phyloP scores from a whole-genome alignment of 371 early-diverging fungal genomes.

The Mortierella sp. region DNA sequence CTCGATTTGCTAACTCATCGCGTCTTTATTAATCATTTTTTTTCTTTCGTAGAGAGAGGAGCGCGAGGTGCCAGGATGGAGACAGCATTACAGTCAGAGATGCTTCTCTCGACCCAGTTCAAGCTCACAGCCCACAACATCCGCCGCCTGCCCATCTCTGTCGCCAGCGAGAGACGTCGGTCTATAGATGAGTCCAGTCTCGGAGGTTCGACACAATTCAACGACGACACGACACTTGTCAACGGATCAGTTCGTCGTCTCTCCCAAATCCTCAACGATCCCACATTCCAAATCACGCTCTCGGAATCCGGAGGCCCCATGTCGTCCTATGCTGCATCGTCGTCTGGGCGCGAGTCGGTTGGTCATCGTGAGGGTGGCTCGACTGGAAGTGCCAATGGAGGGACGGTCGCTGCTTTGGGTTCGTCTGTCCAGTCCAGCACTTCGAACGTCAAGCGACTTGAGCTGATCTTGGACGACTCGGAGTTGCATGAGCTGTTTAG shows the following conservation, averaged over 20 bases:
- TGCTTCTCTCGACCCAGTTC: constrained; percentile 27
- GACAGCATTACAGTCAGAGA: constrained; percentile 26
- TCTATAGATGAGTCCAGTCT: constrained; percentile 37
- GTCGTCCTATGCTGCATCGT: constrained; percentile 47
- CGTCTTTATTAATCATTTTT: neutral
- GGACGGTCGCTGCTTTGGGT: constrained; percentile 1
- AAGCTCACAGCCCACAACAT: constrained; percentile 29
- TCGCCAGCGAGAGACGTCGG: constrained; percentile 29
- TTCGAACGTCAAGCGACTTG: constrained; percentile 69
- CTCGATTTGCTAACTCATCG: neutral
- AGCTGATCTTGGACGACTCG: constrained; percentile 71
- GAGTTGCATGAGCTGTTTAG: constrained; percentile 75
- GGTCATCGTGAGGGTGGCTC: constrained; percentile 9
- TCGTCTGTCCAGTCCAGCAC: constrained; percentile 58
- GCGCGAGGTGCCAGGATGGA: constrained; percentile 12
- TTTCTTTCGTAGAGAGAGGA: constrained; percentile 22
- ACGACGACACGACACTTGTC: constrained; percentile 15
- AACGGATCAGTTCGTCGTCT: constrained; percentile 25
- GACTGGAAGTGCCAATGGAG: constrained; percentile 16
- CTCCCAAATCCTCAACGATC: constrained; percentile 49
- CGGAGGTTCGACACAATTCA: constrained; percentile 8
- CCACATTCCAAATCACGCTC: constrained; percentile 34
- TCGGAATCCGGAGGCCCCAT: constrained; percentile 32
- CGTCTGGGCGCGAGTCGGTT: constrained; percentile 40
- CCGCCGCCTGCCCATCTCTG: constrained; percentile 43